These are phyloP conservation scores for Magnolia officinalis DNA, from an alignment of 164 flowering plant species.

Conservation along the genomic window DNA sequence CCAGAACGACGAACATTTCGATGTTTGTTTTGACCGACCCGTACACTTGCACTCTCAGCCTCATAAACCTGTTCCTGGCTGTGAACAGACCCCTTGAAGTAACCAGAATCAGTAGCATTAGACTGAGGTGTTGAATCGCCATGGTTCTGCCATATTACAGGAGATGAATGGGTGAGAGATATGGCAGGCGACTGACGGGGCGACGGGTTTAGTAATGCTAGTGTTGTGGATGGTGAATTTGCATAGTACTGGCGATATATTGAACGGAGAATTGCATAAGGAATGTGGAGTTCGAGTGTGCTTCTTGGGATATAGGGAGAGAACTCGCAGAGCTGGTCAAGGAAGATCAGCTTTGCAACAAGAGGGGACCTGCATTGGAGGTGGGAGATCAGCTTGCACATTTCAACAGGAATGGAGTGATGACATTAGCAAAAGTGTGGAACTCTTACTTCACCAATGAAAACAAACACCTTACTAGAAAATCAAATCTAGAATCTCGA, in stretches of 20 bases:
- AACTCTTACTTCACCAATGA: no score
- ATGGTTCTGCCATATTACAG: constrained; percentile 45
- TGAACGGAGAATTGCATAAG: constrained; percentile 83
- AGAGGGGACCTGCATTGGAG: constrained; percentile 64
- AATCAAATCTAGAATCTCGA: no score
- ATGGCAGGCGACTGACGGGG: constrained; percentile 78
- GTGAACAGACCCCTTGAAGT: constrained; percentile 49
- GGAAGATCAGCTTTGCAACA: constrained; percentile 80
- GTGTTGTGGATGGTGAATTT: constrained; percentile 54
- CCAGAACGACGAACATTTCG: constrained; percentile 75
- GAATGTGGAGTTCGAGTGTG: constrained; percentile 73
- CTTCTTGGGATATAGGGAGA: constrained; percentile 85
- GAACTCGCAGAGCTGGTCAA: constrained; percentile 86
- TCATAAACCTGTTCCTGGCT: constrained; percentile 54
- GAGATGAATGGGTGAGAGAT: constrained; percentile 63
- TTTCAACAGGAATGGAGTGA: neutral
- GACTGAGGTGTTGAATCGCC: constrained; percentile 60
- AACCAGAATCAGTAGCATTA: constrained; percentile 42
- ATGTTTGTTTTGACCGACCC: constrained; percentile 38
- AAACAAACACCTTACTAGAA: no score
- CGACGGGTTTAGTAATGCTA: constrained; percentile 52
- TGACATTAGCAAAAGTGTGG: neutral
- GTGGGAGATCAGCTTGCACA: constrained; percentile 1
- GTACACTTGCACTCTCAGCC: constrained; percentile 34
- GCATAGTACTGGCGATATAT: constrained; percentile 83